Base-by-base conservation (phyloP, 257 asterid genomes). In the Przewalskia tangutica region DNA sequence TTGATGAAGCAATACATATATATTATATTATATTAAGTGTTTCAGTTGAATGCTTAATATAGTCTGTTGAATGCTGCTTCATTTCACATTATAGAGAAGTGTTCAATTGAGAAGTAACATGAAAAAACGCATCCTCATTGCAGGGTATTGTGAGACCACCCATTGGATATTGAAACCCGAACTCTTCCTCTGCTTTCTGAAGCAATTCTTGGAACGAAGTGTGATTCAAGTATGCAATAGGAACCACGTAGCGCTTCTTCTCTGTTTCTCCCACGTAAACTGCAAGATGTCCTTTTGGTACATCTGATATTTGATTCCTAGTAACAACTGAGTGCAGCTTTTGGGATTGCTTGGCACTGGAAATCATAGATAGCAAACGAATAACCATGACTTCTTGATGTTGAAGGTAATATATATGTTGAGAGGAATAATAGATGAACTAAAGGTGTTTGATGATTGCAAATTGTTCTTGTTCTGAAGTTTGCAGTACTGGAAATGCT, bases 301-400 rank as follows among this genome's bases (percentile, higher is more conserved):
- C 67, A 2, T 82, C 78, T 50, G 65, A 8, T 32, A 38, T 66
- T 17, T 75, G 81, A 17, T 82, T 77, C 9, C 27, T 65, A 12
- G 75, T 60, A 3, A 81, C 9, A 44, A 73, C 56, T 0, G 87
- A 86, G 2, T 84, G 85, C 40, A 86, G 59, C 53, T 81, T 79
- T 67, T 82, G 80, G 64, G 79, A 86, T 67, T 87, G 85, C 82
- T 73, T 82, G 1, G 77, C 86, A 20, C 71, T 60, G 2, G 86
- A 23, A 76, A 85, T 54, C 67, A 83, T 34, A 1, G 83, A 83
- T 58, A 84, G 86, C 10, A 84, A 53, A 56, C 87, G 85, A 68
- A 87, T 71, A 20, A 83, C 88, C 90, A 87, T 87, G 62, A 34
- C 50, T 20, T 8, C 16, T 23, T 17, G 9, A 17, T 40, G 27